A percentile compares a stretch with the other conserved stretches of the same genome.
phyloP scores from a whole-genome alignment of 2,329 filamentous ascomycete species.

The Colletotrichum melonis region DNA sequence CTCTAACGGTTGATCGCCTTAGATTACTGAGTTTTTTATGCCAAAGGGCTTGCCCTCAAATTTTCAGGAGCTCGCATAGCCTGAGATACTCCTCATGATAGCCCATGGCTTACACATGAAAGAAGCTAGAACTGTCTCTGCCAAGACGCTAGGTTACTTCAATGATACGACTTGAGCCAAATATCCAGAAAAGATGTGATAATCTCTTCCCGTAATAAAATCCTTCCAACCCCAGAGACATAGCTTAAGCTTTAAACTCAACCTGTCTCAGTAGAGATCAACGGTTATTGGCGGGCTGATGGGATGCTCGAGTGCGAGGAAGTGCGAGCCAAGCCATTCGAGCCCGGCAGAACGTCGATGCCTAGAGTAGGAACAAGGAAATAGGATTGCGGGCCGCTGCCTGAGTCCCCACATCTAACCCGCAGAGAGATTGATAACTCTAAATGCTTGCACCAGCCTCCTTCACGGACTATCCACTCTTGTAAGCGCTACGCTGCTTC shows the following conservation, averaged over 20 bases:
- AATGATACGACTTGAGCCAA: not conserved
- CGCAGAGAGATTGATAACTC: not conserved
- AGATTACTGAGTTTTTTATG: too few relatives aligned
- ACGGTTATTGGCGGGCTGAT: not conserved
- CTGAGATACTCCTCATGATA: too few relatives aligned
- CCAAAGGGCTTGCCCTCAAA: too few relatives aligned
- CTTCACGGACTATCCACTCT: not conserved
- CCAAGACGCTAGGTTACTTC: not conserved
- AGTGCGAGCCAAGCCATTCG: not conserved
- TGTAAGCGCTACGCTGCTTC: not conserved
- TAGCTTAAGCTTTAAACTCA: not conserved
- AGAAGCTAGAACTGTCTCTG: not conserved
- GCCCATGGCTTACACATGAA: too few relatives aligned
- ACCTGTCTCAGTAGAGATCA: not conserved
- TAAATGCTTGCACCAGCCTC: not conserved
- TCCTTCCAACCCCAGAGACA: not conserved
- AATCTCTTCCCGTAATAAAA: not conserved
- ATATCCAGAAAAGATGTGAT: not conserved
- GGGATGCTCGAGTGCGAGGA: not conserved
- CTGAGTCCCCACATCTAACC: not conserved
- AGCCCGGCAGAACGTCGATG: not conserved
- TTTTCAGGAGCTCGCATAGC: too few relatives aligned
- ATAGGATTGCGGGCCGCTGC: not conserved
- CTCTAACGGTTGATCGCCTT: accelerated
- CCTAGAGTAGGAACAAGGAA: not conserved